Conservation (phyloP, 768 basidiomycete species). For the Mycena haematopus region DNA sequence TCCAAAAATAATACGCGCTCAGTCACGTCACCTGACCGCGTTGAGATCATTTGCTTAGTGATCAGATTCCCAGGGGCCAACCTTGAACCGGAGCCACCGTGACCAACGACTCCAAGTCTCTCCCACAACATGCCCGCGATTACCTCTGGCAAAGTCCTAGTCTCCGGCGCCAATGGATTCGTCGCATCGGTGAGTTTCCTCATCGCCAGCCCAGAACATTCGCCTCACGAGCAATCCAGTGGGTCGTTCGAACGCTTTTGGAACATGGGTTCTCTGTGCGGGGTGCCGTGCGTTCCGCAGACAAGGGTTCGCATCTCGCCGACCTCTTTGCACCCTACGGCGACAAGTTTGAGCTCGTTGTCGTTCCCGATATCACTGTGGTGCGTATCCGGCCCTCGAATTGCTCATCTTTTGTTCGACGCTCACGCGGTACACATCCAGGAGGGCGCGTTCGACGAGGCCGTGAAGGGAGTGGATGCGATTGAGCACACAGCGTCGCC, state of each 20-base stretch:
- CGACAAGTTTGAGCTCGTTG: constrained; percentile 64
- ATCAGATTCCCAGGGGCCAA: too few relatives aligned
- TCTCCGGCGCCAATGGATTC: constrained; percentile 11
- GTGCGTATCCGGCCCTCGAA: constrained; percentile 30
- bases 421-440: constrained; percentile 28
- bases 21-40: too few relatives aligned
- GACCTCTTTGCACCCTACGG: constrained; percentile 60
- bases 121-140: constrained; percentile 3
- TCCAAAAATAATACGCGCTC: too few relatives aligned
- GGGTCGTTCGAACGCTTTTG: background rate
- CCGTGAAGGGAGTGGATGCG: constrained; percentile 76
- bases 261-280: constrained; percentile 46
- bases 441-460: constrained; percentile 80
- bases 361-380: constrained; percentile 70
- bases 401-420: too few relatives aligned
- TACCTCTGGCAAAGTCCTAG: constrained; percentile 6
- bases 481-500: constrained; percentile 77
- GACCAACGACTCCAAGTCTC: background rate
- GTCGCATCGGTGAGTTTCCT: background rate
- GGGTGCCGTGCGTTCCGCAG: constrained; percentile 67
- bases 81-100: too few relatives aligned
- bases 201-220: background rate
- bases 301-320: constrained; percentile 53
- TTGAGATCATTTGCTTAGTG: too few relatives aligned
- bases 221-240: background rate